Percentiles rank a stretch among this genome's conserved stretches.
Evolutionary conservation across 148 eudicot species (phyloP).

Genomic region (Fallopia convolvulus): DNA sequence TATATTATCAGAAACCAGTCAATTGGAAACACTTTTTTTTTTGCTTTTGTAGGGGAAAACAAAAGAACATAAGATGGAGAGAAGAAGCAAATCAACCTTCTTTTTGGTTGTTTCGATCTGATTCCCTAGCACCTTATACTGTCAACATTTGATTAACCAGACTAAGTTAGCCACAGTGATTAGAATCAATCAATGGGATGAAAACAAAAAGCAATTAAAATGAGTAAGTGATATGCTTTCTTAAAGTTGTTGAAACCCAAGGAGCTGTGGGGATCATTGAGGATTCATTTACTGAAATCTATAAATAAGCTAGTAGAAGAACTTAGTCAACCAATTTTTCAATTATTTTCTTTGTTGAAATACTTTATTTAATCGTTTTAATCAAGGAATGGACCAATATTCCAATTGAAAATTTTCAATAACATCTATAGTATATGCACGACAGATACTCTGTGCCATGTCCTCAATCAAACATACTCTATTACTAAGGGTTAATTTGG

Average conservation of each 20-base stretch:
- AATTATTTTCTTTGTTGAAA: not conserved
- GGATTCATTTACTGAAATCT: too few relatives aligned
- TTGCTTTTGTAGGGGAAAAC: too few relatives aligned
- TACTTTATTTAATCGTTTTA: not conserved
- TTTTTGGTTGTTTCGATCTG: slow-evolving; percentile 61
- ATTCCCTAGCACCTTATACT: slow-evolving; percentile 39
- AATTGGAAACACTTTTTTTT: not conserved
- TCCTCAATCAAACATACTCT: not conserved
- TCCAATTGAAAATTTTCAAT: not conserved
- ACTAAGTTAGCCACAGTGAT: not conserved
- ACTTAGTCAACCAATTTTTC: not conserved
- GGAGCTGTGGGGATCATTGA: too few relatives aligned
- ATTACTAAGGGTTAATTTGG: not conserved
- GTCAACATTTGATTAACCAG: slow-evolving; percentile 14
- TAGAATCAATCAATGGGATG: not conserved
- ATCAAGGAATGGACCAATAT: not conserved
- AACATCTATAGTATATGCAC: not conserved
- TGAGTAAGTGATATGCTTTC: too few relatives aligned
- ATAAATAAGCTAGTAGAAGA: not conserved
- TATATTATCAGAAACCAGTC: not conserved
- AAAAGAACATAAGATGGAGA: not conserved
- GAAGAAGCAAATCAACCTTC: slow-evolving; percentile 41
- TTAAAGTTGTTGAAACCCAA: too few relatives aligned
- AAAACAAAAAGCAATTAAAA: not conserved
- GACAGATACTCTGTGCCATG: not conserved